Conservation (phyloP, 1,139 yeast species). For the Nakaseomyces uthaithaninus region DNA sequence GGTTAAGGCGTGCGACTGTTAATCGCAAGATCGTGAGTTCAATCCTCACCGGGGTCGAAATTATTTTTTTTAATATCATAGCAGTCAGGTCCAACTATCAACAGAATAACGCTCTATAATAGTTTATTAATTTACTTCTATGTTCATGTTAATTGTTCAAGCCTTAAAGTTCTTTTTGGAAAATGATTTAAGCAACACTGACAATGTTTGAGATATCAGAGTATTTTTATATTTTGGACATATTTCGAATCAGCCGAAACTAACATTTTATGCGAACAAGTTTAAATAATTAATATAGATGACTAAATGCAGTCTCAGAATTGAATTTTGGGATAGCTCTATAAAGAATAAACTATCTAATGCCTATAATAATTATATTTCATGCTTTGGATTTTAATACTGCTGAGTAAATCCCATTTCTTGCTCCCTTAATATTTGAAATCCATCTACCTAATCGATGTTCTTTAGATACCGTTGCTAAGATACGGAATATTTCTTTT, state of each 20-base stretch:
- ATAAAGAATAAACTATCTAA: not conserved
- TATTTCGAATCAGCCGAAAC: too few relatives aligned
- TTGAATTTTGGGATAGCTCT: not conserved
- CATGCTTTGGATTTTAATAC: constrained; percentile 22
- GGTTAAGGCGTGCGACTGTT: constrained; percentile 13
- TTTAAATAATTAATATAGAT: too few relatives aligned
- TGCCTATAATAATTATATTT: constrained; percentile 4
- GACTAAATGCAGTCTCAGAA: not conserved
- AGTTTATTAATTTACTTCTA: too few relatives aligned
- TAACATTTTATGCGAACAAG: too few relatives aligned
- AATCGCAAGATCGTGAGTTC: constrained; percentile 12
- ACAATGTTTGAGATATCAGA: too few relatives aligned
- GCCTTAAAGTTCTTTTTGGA: too few relatives aligned
- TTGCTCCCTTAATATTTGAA: constrained; percentile 36
- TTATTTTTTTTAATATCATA: too few relatives aligned
- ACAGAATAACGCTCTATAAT: too few relatives aligned
- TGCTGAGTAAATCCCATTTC: constrained; percentile 46
- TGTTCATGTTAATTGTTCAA: too few relatives aligned
- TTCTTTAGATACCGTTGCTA: constrained; percentile 71
- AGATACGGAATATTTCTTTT: constrained; percentile 45
- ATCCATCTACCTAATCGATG: constrained; percentile 85
- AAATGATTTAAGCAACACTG: too few relatives aligned
- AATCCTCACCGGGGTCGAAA: constrained; percentile 10
- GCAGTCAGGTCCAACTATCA: too few relatives aligned
- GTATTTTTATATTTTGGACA: too few relatives aligned